A percentile compares a stretch with the other conserved stretches of the same genome.
Conservation (phyloP, 495 filamentous ascomycete species). For the Copromyces sp. region DNA sequence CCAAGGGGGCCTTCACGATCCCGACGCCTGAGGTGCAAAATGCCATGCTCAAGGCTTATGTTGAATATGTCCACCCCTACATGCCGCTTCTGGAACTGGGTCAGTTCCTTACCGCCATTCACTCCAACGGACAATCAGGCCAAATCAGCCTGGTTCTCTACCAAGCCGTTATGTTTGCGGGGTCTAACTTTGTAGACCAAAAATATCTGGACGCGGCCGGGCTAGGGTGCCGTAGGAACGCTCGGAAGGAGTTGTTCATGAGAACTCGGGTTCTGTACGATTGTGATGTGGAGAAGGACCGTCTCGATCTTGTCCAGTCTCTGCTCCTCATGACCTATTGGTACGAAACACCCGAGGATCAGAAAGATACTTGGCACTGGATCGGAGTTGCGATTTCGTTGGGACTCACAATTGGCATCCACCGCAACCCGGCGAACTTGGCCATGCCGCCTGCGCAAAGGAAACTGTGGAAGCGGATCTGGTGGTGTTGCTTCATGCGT, state of each 20-base stretch:
- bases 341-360: conserved; percentile 84
- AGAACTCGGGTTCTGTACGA: conserved; percentile 77
- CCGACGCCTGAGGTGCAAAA: conserved; percentile 58
- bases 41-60: conserved; percentile 62
- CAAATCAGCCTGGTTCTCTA: conserved; percentile 68
- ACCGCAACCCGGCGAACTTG: conserved; percentile 64
- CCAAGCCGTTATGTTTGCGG: conserved; percentile 75
- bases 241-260: conserved; percentile 70
- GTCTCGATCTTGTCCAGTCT: conserved; percentile 72
- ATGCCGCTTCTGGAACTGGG: conserved; percentile 79
- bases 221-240: conserved; percentile 57
- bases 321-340: conserved; percentile 81
- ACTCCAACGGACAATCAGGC: conserved; percentile 53
- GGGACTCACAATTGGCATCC: conserved; percentile 73
- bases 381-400: conserved; percentile 79
- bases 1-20: conserved; percentile 65
- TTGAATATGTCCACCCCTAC: conserved; percentile 79
- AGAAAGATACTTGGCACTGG: conserved; percentile 89
- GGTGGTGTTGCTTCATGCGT: conserved; percentile 91
- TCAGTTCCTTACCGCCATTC: conserved; percentile 58
- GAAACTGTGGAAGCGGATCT: conserved; percentile 80
- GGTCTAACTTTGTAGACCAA: conserved; percentile 66
- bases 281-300: conserved; percentile 76
- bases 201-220: conserved; percentile 58
- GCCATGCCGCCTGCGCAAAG: conserved; percentile 60